Evolutionary conservation across 1,139 yeast genomes (phyloP).

Genomic region (Pichia sp.): DNA sequence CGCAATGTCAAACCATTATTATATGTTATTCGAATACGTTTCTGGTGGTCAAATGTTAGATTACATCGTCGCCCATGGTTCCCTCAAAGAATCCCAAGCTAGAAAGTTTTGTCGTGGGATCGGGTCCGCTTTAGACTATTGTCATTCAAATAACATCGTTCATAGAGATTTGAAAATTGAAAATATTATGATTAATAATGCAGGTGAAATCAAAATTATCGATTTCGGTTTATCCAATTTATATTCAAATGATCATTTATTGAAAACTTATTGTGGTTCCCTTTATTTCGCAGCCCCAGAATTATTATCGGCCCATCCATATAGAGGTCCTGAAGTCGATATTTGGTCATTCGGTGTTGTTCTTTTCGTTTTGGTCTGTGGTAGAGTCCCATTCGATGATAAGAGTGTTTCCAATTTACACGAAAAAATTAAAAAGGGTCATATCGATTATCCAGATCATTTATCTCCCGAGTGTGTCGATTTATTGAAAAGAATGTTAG

Average conservation of each 20-base stretch:
- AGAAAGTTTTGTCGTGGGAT: slow-evolving; percentile 96
- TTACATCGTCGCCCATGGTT: slow-evolving; percentile 95
- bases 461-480: slow-evolving; percentile 83
- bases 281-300: slow-evolving; percentile 99
- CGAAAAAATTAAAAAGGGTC: slow-evolving; percentile 90
- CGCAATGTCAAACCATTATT: slow-evolving; percentile 95
- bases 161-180: slow-evolving; percentile 97
- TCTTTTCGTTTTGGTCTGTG: slow-evolving; percentile 90
- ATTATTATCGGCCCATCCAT: slow-evolving; percentile 86
- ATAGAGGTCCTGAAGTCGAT: slow-evolving; percentile 96
- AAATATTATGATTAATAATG: slow-evolving; percentile 89
- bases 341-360: slow-evolving; percentile 99
- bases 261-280: slow-evolving; percentile 97
- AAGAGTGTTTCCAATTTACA: slow-evolving; percentile 91
- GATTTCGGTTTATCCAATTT: slow-evolving; percentile 95
- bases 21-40: slow-evolving; percentile 95
- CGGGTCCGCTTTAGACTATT: slow-evolving; percentile 89
- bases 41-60: slow-evolving; percentile 98
- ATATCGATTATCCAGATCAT: slow-evolving; percentile 87
- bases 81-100: slow-evolving; percentile 91
- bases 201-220: slow-evolving; percentile 92
- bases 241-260: slow-evolving; percentile 66
- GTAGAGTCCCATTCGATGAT: slow-evolving; percentile 98
- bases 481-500: slow-evolving; percentile 82
- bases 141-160: slow-evolving; percentile 92